Conservation (phyloP, 2,329 filamentous ascomycete species). For the Dryadomyces quercivorus region DNA sequence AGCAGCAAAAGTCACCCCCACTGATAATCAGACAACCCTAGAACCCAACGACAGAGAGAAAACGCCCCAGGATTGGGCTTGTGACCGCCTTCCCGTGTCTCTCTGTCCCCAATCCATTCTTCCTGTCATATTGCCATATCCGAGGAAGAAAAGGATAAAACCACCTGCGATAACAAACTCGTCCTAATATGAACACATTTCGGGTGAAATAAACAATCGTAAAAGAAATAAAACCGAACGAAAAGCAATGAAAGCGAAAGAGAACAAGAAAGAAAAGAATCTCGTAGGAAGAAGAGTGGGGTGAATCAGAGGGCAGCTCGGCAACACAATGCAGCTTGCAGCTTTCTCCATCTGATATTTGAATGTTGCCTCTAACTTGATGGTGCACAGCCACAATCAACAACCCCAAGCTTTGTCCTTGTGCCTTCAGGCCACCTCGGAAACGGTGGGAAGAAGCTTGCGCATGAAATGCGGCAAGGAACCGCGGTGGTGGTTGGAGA, state of each 20-base stretch:
- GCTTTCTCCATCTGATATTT: too few relatives aligned
- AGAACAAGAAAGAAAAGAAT: background rate
- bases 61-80: background rate
- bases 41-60: background rate
- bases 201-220: background rate
- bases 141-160: background rate
- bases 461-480: constrained; percentile 23
- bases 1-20: too few relatives aligned
- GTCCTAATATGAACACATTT: background rate
- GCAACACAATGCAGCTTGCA: background rate
- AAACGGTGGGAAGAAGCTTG: constrained; percentile 23
- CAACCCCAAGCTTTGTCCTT: too few relatives aligned
- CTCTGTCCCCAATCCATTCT: background rate
- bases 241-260: background rate
- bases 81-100: background rate
- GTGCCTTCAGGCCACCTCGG: constrained; percentile 4
- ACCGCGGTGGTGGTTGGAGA: constrained; percentile 22
- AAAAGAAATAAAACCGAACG: background rate
- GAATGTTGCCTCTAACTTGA: too few relatives aligned
- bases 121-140: background rate
- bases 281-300: background rate
- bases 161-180: background rate
- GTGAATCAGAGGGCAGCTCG: background rate
- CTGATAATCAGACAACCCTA: background rate
- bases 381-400: too few relatives aligned